A percentile compares a stretch with the other conserved stretches of the same genome.
Evolutionary conservation across 257 asterid genomes (phyloP).

Genomic region (Petrea volubilis): DNA sequence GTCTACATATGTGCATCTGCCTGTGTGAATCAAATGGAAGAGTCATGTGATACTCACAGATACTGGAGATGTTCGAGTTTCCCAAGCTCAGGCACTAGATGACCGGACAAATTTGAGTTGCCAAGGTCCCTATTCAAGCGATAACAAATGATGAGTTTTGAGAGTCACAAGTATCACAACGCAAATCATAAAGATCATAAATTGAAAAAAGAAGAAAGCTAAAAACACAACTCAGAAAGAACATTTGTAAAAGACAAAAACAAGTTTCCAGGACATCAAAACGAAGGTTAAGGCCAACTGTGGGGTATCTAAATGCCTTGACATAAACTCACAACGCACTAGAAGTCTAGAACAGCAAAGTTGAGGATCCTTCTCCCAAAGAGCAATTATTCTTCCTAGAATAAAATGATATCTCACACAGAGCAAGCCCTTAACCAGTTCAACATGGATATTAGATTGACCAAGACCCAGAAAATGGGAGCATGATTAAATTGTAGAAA

Average conservation of each 20-base stretch:
- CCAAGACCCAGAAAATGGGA: no score
- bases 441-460: no score
- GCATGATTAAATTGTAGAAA: no score
- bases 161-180: conserved; percentile 16
- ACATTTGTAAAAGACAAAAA: neutral
- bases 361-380: neutral
- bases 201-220: neutral
- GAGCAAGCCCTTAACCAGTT: neutral
- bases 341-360: neutral
- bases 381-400: neutral
- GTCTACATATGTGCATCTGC: neutral
- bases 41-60: conserved; percentile 45
- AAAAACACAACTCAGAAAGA: conserved; percentile 2
- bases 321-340: neutral
- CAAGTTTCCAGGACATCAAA: neutral
- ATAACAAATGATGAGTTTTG: conserved; percentile 21
- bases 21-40: neutral
- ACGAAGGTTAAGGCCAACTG: neutral
- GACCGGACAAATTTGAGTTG: conserved; percentile 69
- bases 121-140: conserved; percentile 59
- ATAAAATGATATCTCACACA: neutral
- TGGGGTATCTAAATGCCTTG: neutral
- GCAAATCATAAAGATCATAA: neutral
- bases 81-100: conserved; percentile 67
- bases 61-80: conserved; percentile 46